Conservation (phyloP, 1,139 yeast species). For the Blastobotrys buckinghamii region DNA sequence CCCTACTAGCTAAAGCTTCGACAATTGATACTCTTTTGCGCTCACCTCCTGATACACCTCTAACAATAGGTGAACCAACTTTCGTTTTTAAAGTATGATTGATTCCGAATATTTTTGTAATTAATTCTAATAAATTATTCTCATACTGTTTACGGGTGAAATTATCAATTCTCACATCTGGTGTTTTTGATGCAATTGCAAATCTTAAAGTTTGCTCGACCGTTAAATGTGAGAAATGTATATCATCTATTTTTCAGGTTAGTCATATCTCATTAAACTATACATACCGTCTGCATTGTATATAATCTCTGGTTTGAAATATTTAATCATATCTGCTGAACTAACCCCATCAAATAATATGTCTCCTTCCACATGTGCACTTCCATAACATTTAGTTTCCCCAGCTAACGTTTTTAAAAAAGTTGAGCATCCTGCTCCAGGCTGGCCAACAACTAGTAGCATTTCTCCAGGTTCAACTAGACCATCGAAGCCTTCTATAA, state of each 20-base stretch:
- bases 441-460: constrained; percentile 54
- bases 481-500: constrained; percentile 14
- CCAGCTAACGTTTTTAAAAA: constrained; percentile 50
- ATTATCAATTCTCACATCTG: constrained; percentile 25
- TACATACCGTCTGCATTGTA: constrained; percentile 45
- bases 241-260: constrained; percentile 32
- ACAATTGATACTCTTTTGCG: constrained; percentile 55
- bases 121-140: constrained; percentile 39
- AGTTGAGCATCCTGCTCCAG: constrained; percentile 61
- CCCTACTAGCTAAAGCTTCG: constrained; percentile 54
- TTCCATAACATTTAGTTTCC: constrained; percentile 34
- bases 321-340: constrained; percentile 42
- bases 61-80: constrained; percentile 52
- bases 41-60: constrained; percentile 60
- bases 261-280: background rate
- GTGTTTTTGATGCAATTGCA: constrained; percentile 53
- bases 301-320: constrained; percentile 45
- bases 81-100: constrained; percentile 47
- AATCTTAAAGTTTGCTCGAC: constrained; percentile 55
- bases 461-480: constrained; percentile 42
- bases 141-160: constrained; percentile 30
- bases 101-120: constrained; percentile 50
- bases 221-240: constrained; percentile 55
- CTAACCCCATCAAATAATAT: constrained; percentile 47
- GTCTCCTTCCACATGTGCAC: constrained; percentile 35